Percentiles rank a stretch among this genome's conserved stretches.
These are phyloP conservation scores for Fomitopsis serialis DNA, from an alignment of 768 basidiomycete genomes.

Conservation along the genomic window DNA sequence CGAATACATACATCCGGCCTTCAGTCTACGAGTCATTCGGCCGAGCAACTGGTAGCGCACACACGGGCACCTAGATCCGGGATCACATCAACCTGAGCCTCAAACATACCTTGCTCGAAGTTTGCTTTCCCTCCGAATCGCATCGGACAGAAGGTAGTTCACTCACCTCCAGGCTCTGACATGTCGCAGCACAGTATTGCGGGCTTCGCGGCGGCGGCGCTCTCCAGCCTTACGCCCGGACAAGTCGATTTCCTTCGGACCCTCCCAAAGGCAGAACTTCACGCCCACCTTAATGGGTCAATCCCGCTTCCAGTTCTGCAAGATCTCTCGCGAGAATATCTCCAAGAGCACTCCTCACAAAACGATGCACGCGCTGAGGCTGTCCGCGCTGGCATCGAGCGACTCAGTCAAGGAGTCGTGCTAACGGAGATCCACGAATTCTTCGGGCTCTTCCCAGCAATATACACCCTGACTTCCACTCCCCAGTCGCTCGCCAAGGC, in stretches of 20 bases:
- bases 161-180: neutral
- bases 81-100: no score
- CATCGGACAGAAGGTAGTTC: neutral
- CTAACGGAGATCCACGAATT: conserved; percentile 64
- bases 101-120: no score
- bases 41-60: no score
- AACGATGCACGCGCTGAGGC: conserved; percentile 4
- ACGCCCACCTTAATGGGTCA: conserved; percentile 82
- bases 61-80: neutral
- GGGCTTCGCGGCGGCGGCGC: conserved; percentile 41
- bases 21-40: no score
- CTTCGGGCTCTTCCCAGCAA: conserved; percentile 70
- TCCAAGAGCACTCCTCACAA: neutral
- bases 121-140: neutral
- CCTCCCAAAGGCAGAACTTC: conserved; percentile 80
- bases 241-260: conserved; percentile 55
- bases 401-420: conserved; percentile 32
- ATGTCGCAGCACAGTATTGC: conserved; percentile 5
- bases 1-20: no score
- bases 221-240: conserved; percentile 42
- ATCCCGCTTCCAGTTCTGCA: conserved; percentile 65
- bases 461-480: conserved; percentile 71
- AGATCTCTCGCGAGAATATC: conserved; percentile 48
- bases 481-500: conserved; percentile 47
- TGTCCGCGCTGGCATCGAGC: conserved; percentile 39